phyloP scores from a whole-genome alignment of 345 rosid genomes.

The Aquilaria sinensis region DNA sequence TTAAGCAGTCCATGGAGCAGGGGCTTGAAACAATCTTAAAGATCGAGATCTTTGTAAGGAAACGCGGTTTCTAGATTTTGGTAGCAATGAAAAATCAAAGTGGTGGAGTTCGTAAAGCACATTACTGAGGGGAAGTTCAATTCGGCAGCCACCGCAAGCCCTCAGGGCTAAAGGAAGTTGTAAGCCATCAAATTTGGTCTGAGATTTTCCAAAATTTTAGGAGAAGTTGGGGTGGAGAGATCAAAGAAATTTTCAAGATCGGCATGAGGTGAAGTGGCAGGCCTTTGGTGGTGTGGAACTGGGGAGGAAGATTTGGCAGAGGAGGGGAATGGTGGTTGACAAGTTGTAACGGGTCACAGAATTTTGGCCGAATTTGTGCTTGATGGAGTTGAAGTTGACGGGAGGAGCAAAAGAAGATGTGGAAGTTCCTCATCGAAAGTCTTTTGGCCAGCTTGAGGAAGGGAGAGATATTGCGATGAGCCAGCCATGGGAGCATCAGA shows the following conservation, averaged over 20 bases:
- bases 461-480: conserved; percentile 38
- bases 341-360: conserved; percentile 21
- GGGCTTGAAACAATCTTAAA: neutral
- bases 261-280: conserved; percentile 27
- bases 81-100: neutral
- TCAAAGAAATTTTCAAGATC: conserved; percentile 27
- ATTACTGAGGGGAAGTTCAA: conserved; percentile 21
- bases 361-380: conserved; percentile 7
- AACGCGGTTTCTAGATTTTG: conserved; percentile 7
- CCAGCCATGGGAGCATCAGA: conserved; percentile 46
- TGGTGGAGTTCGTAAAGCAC: conserved; percentile 8
- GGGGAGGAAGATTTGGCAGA: conserved; percentile 38
- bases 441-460: conserved; percentile 35
- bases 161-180: conserved; percentile 37
- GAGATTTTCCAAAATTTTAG: conserved; percentile 9
- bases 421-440: conserved; percentile 22
- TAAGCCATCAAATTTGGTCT: conserved; percentile 26
- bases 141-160: conserved; percentile 14
- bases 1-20: neutral
- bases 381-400: conserved; percentile 16
- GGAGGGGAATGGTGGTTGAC: conserved; percentile 27
- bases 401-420: conserved; percentile 31
- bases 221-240: conserved; percentile 17
- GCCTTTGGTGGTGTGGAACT: conserved; percentile 36
- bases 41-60: conserved; percentile 11